Percentiles rank a stretch among this genome's conserved stretches.
phyloP scores from a whole-genome alignment of 2,329 filamentous ascomycete genomes.

The Fusarium burgessii region DNA sequence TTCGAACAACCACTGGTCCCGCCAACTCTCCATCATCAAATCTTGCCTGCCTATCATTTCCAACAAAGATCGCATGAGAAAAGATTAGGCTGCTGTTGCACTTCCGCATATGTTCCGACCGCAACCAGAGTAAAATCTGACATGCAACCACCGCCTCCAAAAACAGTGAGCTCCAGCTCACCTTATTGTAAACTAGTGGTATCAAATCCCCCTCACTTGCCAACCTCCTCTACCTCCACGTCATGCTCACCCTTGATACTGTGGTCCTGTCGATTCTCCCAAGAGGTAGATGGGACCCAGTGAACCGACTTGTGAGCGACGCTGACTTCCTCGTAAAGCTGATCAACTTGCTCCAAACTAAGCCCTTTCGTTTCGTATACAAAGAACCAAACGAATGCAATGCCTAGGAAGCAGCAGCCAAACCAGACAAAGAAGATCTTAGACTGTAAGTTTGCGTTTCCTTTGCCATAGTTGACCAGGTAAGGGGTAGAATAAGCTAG shows the following conservation, averaged over 20 bases:
- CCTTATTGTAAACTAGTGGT: fast-evolving
- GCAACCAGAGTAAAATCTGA: not conserved
- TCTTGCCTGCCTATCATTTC: too few relatives aligned
- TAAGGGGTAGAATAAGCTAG: conserved; percentile 84
- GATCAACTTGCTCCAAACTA: conserved; percentile 84
- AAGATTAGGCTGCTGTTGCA: not conserved
- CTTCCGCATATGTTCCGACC: not conserved
- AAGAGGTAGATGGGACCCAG: conserved; percentile 59
- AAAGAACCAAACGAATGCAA: conserved; percentile 80
- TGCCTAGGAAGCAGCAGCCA: conserved; percentile 75
- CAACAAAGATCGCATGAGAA: fast-evolving
- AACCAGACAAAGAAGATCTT: conserved; percentile 88
- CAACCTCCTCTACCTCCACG: not conserved
- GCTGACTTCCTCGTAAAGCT: conserved; percentile 75
- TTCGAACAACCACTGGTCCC: too few relatives aligned
- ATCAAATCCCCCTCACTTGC: not conserved
- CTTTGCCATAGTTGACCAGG: conserved; percentile 77
- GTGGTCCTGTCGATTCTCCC: conserved; percentile 47
- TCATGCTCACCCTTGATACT: not conserved
- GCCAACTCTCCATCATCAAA: too few relatives aligned
- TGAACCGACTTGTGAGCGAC: conserved; percentile 66
- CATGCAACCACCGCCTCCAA: fast-evolving
- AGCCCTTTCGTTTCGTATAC: conserved; percentile 92
- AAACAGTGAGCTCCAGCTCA: fast-evolving
- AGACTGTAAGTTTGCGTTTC: conserved; percentile 78